Percentiles rank a stretch among this genome's conserved stretches.
Conservation (phyloP, 495 filamentous ascomycete species). For the Chaetomidium leptoderma region DNA sequence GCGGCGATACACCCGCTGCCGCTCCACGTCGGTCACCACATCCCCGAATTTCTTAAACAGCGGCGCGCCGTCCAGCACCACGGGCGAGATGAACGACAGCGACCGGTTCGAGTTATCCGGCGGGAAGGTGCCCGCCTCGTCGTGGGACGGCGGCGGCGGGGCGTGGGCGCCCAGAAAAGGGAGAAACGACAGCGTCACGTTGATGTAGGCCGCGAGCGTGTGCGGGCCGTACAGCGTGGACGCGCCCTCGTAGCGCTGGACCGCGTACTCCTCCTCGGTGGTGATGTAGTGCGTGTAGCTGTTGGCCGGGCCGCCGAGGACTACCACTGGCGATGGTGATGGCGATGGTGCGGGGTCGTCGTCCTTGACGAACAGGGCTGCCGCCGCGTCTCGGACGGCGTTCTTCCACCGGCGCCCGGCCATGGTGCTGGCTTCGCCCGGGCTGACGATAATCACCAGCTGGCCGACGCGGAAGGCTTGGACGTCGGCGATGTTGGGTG, state of each 20-base stretch:
- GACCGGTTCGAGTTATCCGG: slow-evolving; percentile 78
- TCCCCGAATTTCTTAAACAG: slow-evolving; percentile 75
- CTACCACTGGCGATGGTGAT: slow-evolving; percentile 57
- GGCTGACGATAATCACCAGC: slow-evolving; percentile 78
- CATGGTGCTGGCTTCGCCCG: slow-evolving; percentile 95
- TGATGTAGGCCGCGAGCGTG: slow-evolving; percentile 86
- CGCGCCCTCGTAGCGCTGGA: slow-evolving; percentile 93
- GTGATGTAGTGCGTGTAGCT: slow-evolving; percentile 95
- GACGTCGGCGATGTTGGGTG: slow-evolving; percentile 89
- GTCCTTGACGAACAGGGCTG: slow-evolving; percentile 39
- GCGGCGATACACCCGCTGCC: slow-evolving; percentile 47
- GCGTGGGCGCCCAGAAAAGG: slow-evolving; percentile 57
- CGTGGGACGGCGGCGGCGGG: slow-evolving; percentile 42
- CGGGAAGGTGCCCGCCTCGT: slow-evolving; percentile 57
- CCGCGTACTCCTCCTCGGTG: slow-evolving; percentile 83
- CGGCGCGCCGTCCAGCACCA: slow-evolving; percentile 68
- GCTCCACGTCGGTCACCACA: slow-evolving; percentile 55
- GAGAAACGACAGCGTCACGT: slow-evolving; percentile 69
- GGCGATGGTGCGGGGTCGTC: background rate
- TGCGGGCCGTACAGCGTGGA: slow-evolving; percentile 93
- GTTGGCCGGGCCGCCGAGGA: slow-evolving; percentile 91
- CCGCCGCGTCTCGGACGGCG: slow-evolving; percentile 58
- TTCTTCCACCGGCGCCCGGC: slow-evolving; percentile 86
- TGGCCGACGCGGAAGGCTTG: slow-evolving; percentile 86
- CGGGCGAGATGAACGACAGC: slow-evolving; percentile 74